These are phyloP conservation scores for Agaricus blazei DNA, from an alignment of 768 basidiomycete species.

Conservation along the genomic window DNA sequence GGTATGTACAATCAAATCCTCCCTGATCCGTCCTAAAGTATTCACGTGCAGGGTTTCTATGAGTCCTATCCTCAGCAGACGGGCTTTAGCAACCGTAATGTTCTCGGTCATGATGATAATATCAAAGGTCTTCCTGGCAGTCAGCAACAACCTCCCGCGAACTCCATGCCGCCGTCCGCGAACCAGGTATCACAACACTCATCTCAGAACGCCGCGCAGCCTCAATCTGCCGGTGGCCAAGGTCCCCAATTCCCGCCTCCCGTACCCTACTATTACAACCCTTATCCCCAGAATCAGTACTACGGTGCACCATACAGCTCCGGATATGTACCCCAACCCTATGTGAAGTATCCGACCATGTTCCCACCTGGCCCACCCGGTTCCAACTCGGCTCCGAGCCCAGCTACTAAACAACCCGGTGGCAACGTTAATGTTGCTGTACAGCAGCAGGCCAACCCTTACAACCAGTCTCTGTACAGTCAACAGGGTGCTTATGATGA, in stretches of 20 bases:
- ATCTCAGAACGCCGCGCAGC: constrained; percentile 46
- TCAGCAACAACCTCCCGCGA: constrained; percentile 45
- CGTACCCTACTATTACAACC: constrained; percentile 48
- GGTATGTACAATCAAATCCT: constrained; percentile 33
- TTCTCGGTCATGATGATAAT: constrained; percentile 64
- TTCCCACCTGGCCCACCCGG: constrained; percentile 70
- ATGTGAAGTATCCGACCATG: constrained; percentile 74
- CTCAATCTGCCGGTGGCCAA: constrained; percentile 56
- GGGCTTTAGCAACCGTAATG: constrained; percentile 59
- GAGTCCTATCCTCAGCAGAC: constrained; percentile 65
- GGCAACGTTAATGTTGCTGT: constrained; percentile 43
- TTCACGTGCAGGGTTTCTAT: constrained; percentile 57
- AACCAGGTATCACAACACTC: constrained; percentile 54
- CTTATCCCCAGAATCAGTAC: constrained; percentile 69
- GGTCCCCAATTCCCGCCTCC: constrained; percentile 66
- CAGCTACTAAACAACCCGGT: constrained; percentile 62
- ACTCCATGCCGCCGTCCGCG: constrained; percentile 46
- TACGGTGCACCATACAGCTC: constrained; percentile 67
- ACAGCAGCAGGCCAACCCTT: constrained; percentile 50
- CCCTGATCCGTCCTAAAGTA: constrained; percentile 15
- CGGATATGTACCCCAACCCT: constrained; percentile 61
- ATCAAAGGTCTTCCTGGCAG: constrained; percentile 62
- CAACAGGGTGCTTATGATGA: constrained; percentile 46
- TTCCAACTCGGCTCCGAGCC: constrained; percentile 59
- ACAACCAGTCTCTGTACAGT: constrained; percentile 56